These are phyloP conservation scores for Angophora floribunda DNA, from an alignment of 345 rosid genomes.

Conservation along the genomic window DNA sequence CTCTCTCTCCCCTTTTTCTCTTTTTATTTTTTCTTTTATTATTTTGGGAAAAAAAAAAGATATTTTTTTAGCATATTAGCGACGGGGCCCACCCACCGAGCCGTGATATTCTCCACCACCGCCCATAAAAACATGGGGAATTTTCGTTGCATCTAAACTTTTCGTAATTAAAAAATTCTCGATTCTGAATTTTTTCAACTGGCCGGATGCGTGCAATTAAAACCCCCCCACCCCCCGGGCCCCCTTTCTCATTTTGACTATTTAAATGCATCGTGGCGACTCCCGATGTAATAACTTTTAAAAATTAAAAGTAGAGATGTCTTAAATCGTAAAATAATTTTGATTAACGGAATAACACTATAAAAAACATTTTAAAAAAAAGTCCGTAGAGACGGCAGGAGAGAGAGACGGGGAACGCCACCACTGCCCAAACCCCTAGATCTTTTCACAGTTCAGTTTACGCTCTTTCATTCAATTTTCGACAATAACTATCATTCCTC, in stretches of 20 bases:
- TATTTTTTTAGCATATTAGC: not conserved
- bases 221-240: too few relatives aligned
- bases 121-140: not conserved
- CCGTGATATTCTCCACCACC: not conserved
- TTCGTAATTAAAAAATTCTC: not conserved
- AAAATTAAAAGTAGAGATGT: not conserved
- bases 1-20: fast-evolving
- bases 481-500: not conserved
- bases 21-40: fast-evolving
- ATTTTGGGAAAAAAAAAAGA: not conserved
- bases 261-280: not conserved
- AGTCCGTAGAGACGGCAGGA: not conserved
- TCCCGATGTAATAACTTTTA: not conserved
- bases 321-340: not conserved
- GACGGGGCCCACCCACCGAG: not conserved
- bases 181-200: not conserved
- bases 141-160: not conserved
- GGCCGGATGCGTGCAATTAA: not conserved
- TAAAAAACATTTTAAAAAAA: not conserved
- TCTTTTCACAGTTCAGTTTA: not conserved
- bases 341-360: not conserved
- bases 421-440: not conserved
- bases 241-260: not conserved
- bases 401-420: not conserved
- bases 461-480: not conserved